Conservation (phyloP, 2,329 filamentous ascomycete genomes). For the Arthrocladium fulminans region DNA sequence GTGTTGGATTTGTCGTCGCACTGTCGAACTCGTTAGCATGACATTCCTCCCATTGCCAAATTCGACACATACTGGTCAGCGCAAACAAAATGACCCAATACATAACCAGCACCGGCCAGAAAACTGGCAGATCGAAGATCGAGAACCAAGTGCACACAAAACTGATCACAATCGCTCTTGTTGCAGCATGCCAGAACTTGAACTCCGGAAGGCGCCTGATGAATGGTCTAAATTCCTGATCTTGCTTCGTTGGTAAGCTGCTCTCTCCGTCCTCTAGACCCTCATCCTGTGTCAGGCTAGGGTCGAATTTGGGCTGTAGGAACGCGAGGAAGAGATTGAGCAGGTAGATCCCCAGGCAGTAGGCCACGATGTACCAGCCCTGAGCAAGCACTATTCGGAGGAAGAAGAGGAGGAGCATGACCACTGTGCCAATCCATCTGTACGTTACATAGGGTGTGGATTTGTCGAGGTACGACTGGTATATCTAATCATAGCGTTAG, state of each 20-base stretch:
- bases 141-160: slow-evolving; percentile 89
- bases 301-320: slow-evolving; percentile 96
- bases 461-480: slow-evolving; percentile 88
- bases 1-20: slow-evolving; percentile 98
- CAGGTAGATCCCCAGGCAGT: slow-evolving; percentile 96
- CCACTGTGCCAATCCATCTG: slow-evolving; percentile 78
- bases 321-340: slow-evolving; percentile 99
- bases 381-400: slow-evolving; percentile 82
- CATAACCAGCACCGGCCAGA: slow-evolving; percentile 96
- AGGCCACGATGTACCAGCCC: slow-evolving; percentile 99
- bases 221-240: slow-evolving; percentile 96
- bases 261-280: slow-evolving; percentile 89
- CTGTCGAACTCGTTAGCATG: slow-evolving; percentile 38
- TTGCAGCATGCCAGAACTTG: slow-evolving; percentile 99
- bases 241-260: slow-evolving; percentile 77
- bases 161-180: slow-evolving; percentile 70
- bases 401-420: slow-evolving; percentile 71
- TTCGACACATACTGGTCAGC: slow-evolving; percentile 68
- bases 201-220: slow-evolving; percentile 94
- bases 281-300: slow-evolving; percentile 86
- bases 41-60: slow-evolving; percentile 10
- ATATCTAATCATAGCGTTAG: slow-evolving; percentile 53
- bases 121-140: slow-evolving; percentile 93
- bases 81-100: slow-evolving; percentile 98
- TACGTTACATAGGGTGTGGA: slow-evolving; percentile 83